A percentile compares a stretch with the other conserved stretches of the same genome.
Conservation (phyloP, 305 asterid species). For the Solanum hybrid region DNA sequence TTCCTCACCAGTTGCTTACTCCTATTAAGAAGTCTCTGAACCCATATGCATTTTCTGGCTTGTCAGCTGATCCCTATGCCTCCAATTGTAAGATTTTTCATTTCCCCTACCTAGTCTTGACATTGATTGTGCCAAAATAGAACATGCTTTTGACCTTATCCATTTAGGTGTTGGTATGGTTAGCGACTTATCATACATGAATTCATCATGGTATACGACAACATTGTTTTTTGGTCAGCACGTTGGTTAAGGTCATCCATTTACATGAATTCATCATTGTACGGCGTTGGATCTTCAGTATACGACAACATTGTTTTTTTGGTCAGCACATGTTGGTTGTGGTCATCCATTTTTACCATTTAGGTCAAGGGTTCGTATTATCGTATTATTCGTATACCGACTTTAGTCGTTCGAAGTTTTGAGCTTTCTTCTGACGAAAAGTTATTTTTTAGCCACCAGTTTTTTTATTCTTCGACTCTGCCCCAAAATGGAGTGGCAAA, state of each 20-base stretch:
- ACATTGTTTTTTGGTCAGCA: background rate
- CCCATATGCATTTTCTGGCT: conserved; percentile 39
- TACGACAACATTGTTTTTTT: background rate
- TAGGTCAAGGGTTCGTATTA: background rate
- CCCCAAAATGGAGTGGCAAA: background rate
- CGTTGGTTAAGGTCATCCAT: background rate
- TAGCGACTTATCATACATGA: background rate
- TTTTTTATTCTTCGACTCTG: background rate
- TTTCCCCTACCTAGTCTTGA: background rate
- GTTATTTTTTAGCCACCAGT: background rate
- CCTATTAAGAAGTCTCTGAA: conserved; percentile 63
- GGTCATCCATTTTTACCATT: background rate
- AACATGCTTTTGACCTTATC: background rate
- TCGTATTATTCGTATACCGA: background rate
- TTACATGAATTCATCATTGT: background rate
- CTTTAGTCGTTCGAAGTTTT: background rate
- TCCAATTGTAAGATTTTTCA: conserved; percentile 43
- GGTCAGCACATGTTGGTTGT: background rate
- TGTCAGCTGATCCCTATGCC: conserved; percentile 41
- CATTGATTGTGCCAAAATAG: background rate
- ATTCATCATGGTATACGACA: background rate
- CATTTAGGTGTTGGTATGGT: background rate
- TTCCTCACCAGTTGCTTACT: conserved; percentile 61
- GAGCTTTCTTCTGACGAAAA: background rate
- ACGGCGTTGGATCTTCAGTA: background rate